phyloP scores from a whole-genome alignment of 441 rosid species.

The Lepidium campestre region DNA sequence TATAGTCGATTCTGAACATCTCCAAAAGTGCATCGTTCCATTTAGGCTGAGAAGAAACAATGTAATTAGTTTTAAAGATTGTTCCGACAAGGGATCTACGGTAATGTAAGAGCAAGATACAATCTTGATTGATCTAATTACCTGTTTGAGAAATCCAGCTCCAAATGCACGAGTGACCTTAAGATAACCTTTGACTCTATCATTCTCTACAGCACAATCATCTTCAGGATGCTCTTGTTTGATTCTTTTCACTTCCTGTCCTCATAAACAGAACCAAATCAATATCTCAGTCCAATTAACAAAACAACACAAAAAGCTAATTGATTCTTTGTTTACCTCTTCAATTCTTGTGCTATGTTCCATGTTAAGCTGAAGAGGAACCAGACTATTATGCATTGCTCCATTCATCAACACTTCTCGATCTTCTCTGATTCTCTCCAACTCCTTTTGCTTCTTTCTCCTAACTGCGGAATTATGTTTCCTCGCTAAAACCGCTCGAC shows the following conservation, averaged over 20 bases:
- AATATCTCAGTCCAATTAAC: not conserved
- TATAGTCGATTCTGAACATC: conserved; percentile 56
- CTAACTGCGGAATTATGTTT: conserved; percentile 17
- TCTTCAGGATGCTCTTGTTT: conserved; percentile 62
- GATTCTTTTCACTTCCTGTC: conserved; percentile 59
- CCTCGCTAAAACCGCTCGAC: conserved; percentile 50
- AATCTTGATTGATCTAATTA: not conserved
- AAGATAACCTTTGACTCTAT: conserved; percentile 64
- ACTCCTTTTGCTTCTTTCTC: conserved; percentile 26
- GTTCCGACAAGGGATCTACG: no score
- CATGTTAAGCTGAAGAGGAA: conserved; percentile 49
- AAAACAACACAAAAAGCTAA: not conserved
- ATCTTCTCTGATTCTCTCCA: conserved; percentile 30
- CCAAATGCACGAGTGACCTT: conserved; percentile 79
- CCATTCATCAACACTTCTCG: not conserved
- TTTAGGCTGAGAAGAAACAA: conserved; percentile 38
- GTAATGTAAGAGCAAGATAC: no score
- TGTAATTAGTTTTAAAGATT: no score
- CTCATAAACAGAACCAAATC: not conserved
- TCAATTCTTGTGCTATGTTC: conserved; percentile 57
- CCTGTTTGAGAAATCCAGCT: conserved; percentile 73
- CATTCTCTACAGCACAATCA: conserved; percentile 40
- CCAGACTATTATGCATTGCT: conserved; percentile 11
- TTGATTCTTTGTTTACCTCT: conserved; percentile 34
- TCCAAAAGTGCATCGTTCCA: conserved; percentile 63